These are phyloP conservation scores for Stevia rebaudiana DNA, from an alignment of 140 eudicot species.

Conservation along the genomic window DNA sequence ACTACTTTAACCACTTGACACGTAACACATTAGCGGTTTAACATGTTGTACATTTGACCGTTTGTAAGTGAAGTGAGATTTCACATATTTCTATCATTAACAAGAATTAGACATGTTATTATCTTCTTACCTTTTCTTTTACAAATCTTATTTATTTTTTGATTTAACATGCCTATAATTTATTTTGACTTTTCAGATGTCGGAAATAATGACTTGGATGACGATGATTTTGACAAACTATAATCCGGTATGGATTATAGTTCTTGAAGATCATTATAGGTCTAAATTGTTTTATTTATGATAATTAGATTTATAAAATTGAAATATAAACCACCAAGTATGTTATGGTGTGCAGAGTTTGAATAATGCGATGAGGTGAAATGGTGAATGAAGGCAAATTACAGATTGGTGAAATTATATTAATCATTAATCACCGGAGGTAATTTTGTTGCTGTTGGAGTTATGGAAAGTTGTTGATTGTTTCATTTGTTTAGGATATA, in stretches of 20 bases:
- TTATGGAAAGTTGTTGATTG: constrained; percentile 17
- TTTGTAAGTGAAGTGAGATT: not conserved
- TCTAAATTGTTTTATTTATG: not conserved
- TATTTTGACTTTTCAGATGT: constrained; percentile 52
- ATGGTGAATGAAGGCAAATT: constrained; percentile 27
- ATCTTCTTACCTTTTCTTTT: not conserved
- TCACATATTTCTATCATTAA: not conserved
- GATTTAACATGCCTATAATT: constrained; percentile 1
- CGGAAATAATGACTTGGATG: constrained; percentile 57
- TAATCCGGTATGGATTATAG: constrained; percentile 48
- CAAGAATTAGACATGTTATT: not conserved
- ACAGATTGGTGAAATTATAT: constrained; percentile 18
- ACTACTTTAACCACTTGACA: not conserved
- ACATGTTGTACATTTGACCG: not conserved
- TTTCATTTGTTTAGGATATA: constrained; percentile 32
- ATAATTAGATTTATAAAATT: not conserved
- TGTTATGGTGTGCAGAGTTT: not conserved
- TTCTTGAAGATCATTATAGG: not conserved
- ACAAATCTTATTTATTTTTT: not conserved
- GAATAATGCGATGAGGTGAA: not conserved
- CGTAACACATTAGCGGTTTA: not conserved
- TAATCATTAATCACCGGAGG: constrained; percentile 12
- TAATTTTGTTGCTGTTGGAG: constrained; percentile 15
- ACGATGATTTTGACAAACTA: constrained; percentile 92
- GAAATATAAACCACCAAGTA: not conserved